Conservation (phyloP, 768 basidiomycete genomes). For the Lentinula lateritia region DNA sequence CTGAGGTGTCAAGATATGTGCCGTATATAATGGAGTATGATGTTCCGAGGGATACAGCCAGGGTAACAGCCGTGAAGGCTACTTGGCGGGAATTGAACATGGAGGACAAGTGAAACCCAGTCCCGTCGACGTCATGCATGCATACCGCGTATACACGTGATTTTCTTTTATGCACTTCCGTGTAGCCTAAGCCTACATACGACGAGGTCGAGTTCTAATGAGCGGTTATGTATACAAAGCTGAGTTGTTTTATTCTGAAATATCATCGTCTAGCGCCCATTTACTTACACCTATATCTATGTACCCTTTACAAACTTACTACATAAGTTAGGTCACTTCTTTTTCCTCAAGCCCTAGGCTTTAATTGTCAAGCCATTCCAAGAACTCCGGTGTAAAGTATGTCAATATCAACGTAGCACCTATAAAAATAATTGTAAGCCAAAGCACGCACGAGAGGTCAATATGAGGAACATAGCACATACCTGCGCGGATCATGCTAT, state of each 20-base stretch:
- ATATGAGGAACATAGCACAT: constrained; percentile 18
- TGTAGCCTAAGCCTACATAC: too few species aligned
- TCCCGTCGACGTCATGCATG: background rate
- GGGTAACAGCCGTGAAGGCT: constrained; percentile 35
- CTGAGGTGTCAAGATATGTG: constrained; percentile 83
- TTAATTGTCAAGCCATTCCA: constrained; percentile 66
- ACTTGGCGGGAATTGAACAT: constrained; percentile 13
- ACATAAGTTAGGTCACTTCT: too few species aligned
- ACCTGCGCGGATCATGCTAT: constrained; percentile 92
- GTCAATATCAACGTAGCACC: constrained; percentile 87
- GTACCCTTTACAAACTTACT: too few species aligned
- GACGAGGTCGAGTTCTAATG: too few species aligned
- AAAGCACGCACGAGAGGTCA: background rate
- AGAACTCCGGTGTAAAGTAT: constrained; percentile 96
- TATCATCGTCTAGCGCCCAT: background rate
- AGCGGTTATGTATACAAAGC: too few species aligned
- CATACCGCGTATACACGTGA: background rate
- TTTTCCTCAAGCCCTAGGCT: too few species aligned
- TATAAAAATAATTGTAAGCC: constrained; percentile 18
- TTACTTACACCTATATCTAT: too few species aligned
- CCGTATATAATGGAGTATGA: constrained; percentile 54
- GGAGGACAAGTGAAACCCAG: background rate
- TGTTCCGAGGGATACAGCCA: constrained; percentile 55
- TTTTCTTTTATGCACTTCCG: too few species aligned
- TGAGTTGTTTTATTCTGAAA: too few species aligned